Evolutionary conservation across 1,284 basidiomycete genomes (phyloP), one percentile per base, ranked within the genome.

Genomic region (Puccinia polysora): DNA sequence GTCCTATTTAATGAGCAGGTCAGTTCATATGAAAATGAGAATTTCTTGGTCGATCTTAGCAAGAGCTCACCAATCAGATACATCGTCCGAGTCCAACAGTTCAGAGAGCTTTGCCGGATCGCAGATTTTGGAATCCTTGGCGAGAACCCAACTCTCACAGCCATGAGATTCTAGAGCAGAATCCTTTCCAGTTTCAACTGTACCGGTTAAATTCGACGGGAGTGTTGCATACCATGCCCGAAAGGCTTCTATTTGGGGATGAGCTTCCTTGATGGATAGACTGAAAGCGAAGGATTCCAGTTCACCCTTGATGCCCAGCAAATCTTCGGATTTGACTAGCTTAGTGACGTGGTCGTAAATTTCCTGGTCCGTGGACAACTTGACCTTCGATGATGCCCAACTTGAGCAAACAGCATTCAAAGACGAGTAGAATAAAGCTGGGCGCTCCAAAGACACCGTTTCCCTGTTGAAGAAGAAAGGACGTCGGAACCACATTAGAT

Each of bases 241-340:
- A 45, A 73, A 73, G 40, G 62, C 60, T 49, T 64, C 60, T 40
- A 73, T 73, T 32, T 65, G 56, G 45, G 70, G 70, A 28, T 62
- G 60, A n/a, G 70, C 60, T 45, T 73, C 70, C 56, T 73, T 73
- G 8, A 73, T 43, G 12, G 70, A 60, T 15, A 73, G 55, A 43
- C 62, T 73, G 28, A 65, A 55, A 18, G 25, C 60, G 23, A 73
- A 32, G 12, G 70, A 65, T 32, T 73, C 50, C n/a, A 73, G 15
- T 34, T 73, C 69, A 34, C 59, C 69, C 10, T n/a, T 52, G 50
- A 32, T 30, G 40, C 47, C 38, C 7, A 73, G 52, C 32, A 73
- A 20, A 3, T 52, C 60, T 30, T 38, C 28, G 10, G 60, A 45
- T 12, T 36, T 52, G 8, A 73, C 36, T 28, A 63, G 50, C 10